Evolutionary conservation across 108 stramenopile species (phyloP).

Genomic region (Fistulifera pelliculosa): DNA sequence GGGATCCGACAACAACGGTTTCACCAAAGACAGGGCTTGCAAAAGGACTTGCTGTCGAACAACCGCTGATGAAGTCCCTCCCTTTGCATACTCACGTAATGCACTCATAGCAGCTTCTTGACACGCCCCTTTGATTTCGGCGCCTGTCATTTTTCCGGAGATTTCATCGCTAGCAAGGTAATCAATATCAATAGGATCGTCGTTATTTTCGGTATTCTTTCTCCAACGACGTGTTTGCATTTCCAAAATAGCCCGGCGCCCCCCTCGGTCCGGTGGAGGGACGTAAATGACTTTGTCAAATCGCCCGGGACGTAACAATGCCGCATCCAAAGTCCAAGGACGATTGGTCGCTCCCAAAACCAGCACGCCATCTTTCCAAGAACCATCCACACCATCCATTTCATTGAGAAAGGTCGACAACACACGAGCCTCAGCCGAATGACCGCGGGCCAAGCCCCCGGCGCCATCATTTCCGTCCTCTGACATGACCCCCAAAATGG

Average conservation of each 20-base stretch:
- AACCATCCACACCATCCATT: conserved; percentile 93
- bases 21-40: no score
- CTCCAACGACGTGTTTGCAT: conserved; percentile 59
- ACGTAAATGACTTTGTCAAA: conserved; percentile 85
- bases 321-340: conserved; percentile 76
- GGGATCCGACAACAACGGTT: no score
- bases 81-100: conserved; percentile 21
- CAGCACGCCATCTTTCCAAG: conserved; percentile 75
- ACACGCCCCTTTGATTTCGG: conserved; percentile 79
- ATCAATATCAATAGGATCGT: conserved; percentile 27
- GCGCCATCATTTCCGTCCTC: conserved; percentile 14
- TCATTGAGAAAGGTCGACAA: conserved; percentile 94
- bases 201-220: not conserved
- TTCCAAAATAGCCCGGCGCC: conserved; percentile 76
- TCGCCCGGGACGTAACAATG: conserved; percentile 68
- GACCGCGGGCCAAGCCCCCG: conserved; percentile 56
- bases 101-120: conserved; percentile 51
- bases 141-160: conserved; percentile 70
- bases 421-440: conserved; percentile 78
- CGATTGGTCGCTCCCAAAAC: conserved; percentile 80
- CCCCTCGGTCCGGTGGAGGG: conserved; percentile 84
- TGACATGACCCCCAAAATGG: conserved; percentile 59
- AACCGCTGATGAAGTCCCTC: not conserved
- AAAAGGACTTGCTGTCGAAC: not conserved
- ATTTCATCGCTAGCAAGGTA: conserved; percentile 42